A percentile compares a stretch with the other conserved stretches of the same genome.
phyloP scores from a whole-genome alignment of 805 yeast genomes.

The Ogataea nonfermentans region DNA sequence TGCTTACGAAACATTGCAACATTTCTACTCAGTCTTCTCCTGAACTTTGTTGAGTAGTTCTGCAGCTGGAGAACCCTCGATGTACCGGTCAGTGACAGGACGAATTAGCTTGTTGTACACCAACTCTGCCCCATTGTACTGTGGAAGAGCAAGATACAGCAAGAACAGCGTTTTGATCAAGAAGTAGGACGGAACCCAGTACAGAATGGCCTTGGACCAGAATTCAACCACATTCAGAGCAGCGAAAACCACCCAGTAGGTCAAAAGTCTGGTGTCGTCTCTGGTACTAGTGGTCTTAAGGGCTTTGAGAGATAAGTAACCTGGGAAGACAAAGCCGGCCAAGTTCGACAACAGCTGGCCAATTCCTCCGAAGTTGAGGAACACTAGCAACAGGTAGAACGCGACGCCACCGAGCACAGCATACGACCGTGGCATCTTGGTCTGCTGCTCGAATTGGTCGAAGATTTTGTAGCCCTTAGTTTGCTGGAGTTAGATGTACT shows the following conservation, averaged over 20 bases:
- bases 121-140: conserved; percentile 78
- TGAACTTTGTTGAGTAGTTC: conserved; percentile 44
- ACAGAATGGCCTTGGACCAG: conserved; percentile 90
- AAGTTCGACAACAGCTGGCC: conserved; percentile 92
- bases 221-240: conserved; percentile 87
- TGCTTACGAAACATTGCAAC: background rate
- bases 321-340: conserved; percentile 89
- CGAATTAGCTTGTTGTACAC: conserved; percentile 64
- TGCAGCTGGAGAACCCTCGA: conserved; percentile 32
- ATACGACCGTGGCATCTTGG: conserved; percentile 78
- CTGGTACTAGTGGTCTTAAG: conserved; percentile 62
- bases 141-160: conserved; percentile 84
- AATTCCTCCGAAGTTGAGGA: conserved; percentile 89
- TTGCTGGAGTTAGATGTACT: conserved; percentile 14
- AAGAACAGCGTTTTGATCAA: conserved; percentile 86
- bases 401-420: conserved; percentile 65
- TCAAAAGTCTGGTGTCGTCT: conserved; percentile 86
- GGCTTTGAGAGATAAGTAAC: conserved; percentile 83
- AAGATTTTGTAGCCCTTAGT: conserved; percentile 30
- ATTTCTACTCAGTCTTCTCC: conserved; percentile 41
- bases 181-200: conserved; percentile 97
- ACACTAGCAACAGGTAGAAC: conserved; percentile 72
- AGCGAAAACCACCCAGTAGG: conserved; percentile 99
- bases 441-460: conserved; percentile 41
- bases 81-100: conserved; percentile 56